These are phyloP conservation scores for Anisogramma anomala DNA, from an alignment of 2,329 filamentous ascomycete species.

Conservation along the genomic window DNA sequence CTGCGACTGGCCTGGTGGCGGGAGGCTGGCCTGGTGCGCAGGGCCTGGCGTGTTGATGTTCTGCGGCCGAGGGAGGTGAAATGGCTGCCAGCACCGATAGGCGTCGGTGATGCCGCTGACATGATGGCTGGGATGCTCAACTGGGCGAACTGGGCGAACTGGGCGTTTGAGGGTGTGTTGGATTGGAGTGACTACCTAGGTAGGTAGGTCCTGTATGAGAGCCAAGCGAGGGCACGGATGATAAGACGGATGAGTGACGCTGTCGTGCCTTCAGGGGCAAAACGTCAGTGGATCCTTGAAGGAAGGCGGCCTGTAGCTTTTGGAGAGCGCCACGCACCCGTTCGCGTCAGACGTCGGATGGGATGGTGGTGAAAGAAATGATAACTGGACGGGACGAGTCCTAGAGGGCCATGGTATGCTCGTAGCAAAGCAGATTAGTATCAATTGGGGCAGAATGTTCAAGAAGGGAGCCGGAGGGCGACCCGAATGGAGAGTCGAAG, in stretches of 20 bases:
- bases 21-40: constrained; percentile 38
- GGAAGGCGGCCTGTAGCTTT: background rate
- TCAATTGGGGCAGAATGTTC: constrained; percentile 5
- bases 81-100: constrained; percentile 35
- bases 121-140: constrained; percentile 28
- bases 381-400: constrained; percentile 12
- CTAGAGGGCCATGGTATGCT: constrained; percentile 12
- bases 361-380: constrained; percentile 3
- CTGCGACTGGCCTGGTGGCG: constrained; percentile 33
- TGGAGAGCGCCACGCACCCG: constrained; percentile 1
- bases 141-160: background rate
- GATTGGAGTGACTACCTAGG: background rate
- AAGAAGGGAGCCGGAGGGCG: background rate
- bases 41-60: constrained; percentile 44
- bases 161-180: background rate
- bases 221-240: too few species aligned
- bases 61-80: constrained; percentile 37
- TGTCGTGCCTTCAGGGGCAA: too few species aligned
- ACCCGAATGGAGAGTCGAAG: background rate
- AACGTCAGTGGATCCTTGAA: too few species aligned
- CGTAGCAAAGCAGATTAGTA: constrained; percentile 8
- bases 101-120: constrained; percentile 45
- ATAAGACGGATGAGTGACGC: too few species aligned
- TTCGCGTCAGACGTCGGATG: constrained; percentile 2
- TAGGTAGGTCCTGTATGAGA: too few species aligned